These are phyloP conservation scores for Camelina neglecta DNA, from an alignment of 345 rosid genomes.

Conservation along the genomic window DNA sequence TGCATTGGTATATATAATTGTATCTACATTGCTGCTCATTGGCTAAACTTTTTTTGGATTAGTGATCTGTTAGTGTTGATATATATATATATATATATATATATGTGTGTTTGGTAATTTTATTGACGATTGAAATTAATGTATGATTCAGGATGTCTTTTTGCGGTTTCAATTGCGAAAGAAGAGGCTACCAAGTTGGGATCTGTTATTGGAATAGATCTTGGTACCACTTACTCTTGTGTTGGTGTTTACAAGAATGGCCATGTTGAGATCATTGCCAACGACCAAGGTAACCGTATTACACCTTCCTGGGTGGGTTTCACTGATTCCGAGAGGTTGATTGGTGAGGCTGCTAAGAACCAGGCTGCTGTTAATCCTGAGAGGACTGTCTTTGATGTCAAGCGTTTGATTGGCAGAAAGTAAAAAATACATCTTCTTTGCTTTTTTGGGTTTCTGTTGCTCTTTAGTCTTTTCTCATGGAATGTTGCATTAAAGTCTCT, in stretches of 20 bases:
- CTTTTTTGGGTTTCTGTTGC: not conserved
- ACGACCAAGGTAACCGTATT: slow-evolving; percentile 97
- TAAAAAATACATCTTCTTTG: too few relatives aligned
- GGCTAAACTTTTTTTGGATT: not conserved
- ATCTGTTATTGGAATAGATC: slow-evolving; percentile 93
- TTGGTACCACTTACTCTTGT: slow-evolving; percentile 95
- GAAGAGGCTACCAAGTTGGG: slow-evolving; percentile 82
- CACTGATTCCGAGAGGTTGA: slow-evolving; percentile 89
- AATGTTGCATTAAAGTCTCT: slow-evolving; percentile 11
- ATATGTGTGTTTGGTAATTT: slow-evolving; percentile 62
- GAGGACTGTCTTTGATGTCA: slow-evolving; percentile 90
- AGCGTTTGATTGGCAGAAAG: slow-evolving; percentile 97
- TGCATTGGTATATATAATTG: not conserved
- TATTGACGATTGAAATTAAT: slow-evolving; percentile 39
- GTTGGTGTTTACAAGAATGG: slow-evolving; percentile 98
- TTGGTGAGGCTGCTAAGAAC: slow-evolving; percentile 98
- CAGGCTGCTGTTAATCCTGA: slow-evolving; percentile 91
- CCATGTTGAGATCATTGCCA: slow-evolving; percentile 96
- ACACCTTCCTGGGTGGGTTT: slow-evolving; percentile 99
- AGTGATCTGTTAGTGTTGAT: not conserved
- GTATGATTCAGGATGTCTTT: slow-evolving; percentile 50
- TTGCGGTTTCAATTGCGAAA: slow-evolving; percentile 56
- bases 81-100: too few relatives aligned
- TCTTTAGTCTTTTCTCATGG: not conserved
- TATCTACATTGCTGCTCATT: not conserved